Percentiles rank a stretch among this genome's conserved stretches.
Evolutionary conservation across 2,329 filamentous ascomycete species (phyloP).

Genomic region (Phaeophleospora eucalypticola): DNA sequence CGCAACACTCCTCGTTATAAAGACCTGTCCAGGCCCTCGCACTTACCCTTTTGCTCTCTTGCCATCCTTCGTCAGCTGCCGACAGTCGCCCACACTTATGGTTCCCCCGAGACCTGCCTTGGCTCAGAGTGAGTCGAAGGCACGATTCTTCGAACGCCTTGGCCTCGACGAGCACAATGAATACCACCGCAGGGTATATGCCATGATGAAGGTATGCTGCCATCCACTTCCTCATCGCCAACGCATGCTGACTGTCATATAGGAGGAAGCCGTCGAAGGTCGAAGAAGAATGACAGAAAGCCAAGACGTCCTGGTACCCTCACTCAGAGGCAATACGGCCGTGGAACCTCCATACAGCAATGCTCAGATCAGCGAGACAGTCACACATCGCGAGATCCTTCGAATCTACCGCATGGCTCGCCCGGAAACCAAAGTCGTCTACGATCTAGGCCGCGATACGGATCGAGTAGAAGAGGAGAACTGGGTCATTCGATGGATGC

Average conservation of each 20-base stretch:
- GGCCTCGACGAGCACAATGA: conserved; percentile 38
- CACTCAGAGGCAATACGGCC: conserved; percentile 28
- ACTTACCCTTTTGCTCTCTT: neutral
- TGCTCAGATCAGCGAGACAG: conserved; percentile 47
- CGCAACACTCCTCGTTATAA: too few relatives aligned
- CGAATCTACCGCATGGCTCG: conserved; percentile 40
- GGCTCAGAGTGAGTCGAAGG: conserved; percentile 45
- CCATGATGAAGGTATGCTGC: conserved; percentile 41
- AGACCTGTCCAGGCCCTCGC: neutral
- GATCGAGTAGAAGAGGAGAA: conserved; percentile 44
- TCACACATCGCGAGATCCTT: conserved; percentile 43
- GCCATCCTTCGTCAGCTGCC: neutral
- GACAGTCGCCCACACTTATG: conserved; percentile 13
- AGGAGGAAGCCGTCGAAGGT: conserved; percentile 43
- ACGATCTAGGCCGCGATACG: conserved; percentile 40
- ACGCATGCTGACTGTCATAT: neutral
- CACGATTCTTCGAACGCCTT: conserved; percentile 41
- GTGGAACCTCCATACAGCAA: conserved; percentile 42
- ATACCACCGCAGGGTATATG: conserved; percentile 37
- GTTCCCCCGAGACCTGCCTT: conserved; percentile 32
- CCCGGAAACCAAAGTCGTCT: conserved; percentile 38
- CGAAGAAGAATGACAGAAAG: conserved; percentile 40
- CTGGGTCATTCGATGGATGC: conserved; percentile 50
- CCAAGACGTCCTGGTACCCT: conserved; percentile 37
- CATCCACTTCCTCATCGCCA: neutral